A percentile compares a stretch with the other conserved stretches of the same genome.
These are phyloP conservation scores for Cryptococcus hybrid DNA, from an alignment of 1,284 basidiomycete genomes.

Conservation along the genomic window DNA sequence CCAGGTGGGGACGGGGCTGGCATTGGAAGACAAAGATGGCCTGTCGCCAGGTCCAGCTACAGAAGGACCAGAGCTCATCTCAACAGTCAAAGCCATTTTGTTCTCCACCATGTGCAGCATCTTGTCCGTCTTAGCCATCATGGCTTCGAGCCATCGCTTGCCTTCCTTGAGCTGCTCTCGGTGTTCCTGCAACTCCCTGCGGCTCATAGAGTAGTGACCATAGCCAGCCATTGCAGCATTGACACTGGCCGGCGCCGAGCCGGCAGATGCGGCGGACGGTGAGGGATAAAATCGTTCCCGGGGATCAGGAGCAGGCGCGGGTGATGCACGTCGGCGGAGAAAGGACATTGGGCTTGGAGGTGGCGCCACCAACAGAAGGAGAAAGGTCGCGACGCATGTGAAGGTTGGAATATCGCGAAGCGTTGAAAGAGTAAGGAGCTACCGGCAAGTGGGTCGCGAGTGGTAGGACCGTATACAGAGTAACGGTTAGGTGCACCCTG, in stretches of 20 bases:
- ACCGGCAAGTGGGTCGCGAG: constrained; percentile 29
- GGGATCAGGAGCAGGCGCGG: constrained; percentile 20
- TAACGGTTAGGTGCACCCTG: constrained; percentile 24
- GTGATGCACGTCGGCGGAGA: constrained; percentile 29
- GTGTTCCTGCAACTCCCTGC: constrained; percentile 46
- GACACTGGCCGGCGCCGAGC: constrained; percentile 1
- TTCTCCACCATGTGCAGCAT: constrained; percentile 45
- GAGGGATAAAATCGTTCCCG: constrained; percentile 17
- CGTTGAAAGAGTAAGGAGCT: constrained; percentile 27
- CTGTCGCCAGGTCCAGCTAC: background rate
- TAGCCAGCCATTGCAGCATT: constrained; percentile 14
- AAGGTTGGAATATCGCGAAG: constrained; percentile 26
- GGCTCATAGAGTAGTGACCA: constrained; percentile 37
- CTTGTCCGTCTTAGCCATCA: constrained; percentile 47
- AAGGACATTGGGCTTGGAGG: constrained; percentile 8
- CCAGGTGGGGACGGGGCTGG: constrained; percentile 1
- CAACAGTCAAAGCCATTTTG: constrained; percentile 33
- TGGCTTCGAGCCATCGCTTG: constrained; percentile 48
- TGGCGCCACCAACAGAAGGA: constrained; percentile 18
- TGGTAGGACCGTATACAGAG: constrained; percentile 43
- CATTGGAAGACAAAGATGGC: background rate
- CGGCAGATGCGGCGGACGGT: constrained; percentile 2
- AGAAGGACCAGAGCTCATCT: constrained; percentile 4
- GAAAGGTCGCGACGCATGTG: constrained; percentile 32
- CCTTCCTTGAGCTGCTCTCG: constrained; percentile 49